phyloP scores from a whole-genome alignment of 163 green algal genomes.

The Scenedesmus sp. region DNA sequence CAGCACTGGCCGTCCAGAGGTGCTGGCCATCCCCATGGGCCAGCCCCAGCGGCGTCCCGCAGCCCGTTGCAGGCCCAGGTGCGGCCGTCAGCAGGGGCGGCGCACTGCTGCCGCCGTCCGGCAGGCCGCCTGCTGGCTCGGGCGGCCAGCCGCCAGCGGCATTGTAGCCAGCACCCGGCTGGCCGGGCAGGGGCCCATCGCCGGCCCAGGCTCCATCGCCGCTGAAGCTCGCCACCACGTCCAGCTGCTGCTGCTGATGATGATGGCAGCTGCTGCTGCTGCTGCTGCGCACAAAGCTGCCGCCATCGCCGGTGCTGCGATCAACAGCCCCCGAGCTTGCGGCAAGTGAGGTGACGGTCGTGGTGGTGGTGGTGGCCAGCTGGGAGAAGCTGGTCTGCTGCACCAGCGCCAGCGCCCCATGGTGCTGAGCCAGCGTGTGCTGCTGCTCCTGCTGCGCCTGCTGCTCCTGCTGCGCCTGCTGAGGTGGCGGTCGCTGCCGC shows the following conservation, averaged over 20 bases:
- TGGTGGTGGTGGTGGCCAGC: not conserved
- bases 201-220: not conserved
- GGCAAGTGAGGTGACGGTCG: not conserved
- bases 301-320: constrained; percentile 8
- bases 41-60: too few species aligned
- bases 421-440: not conserved
- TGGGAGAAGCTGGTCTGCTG: not conserved
- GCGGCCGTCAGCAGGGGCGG: too few species aligned
- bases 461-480: not conserved
- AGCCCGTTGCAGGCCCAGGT: too few species aligned
- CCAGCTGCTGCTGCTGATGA: not conserved
- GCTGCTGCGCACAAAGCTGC: constrained; percentile 1
- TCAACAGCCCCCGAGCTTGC: too few species aligned
- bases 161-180: too few species aligned
- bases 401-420: not conserved
- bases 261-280: not conserved
- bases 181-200: too few species aligned
- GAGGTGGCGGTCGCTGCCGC: not conserved
- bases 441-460: not conserved
- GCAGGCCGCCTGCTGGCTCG: too few species aligned
- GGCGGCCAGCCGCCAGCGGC: too few species aligned
- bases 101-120: too few species aligned
- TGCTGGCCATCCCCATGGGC: too few species aligned
- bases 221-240: not conserved
- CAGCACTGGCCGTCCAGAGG: too few species aligned